Conservation (phyloP, 2,329 filamentous ascomycete species). For the Botrytis aclada region DNA sequence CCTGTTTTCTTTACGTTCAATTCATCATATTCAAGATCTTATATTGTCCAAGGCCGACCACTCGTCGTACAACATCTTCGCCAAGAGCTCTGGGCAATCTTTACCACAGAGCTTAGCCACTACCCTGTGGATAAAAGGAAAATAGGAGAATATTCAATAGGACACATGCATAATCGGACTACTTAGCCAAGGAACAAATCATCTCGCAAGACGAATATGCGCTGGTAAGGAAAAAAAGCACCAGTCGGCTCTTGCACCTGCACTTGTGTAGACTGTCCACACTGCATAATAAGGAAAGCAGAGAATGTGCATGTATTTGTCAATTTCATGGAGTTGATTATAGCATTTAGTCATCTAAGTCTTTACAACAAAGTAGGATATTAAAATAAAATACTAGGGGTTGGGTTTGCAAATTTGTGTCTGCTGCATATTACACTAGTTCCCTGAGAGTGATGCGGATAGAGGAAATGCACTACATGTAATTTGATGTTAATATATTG, state of each 20-base stretch:
- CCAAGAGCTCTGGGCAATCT: slow-evolving; percentile 4
- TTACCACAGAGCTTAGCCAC: not conserved
- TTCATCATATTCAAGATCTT: not conserved
- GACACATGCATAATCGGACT: not conserved
- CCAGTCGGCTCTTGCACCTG: not conserved
- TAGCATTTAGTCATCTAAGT: not conserved
- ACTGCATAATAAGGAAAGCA: not conserved
- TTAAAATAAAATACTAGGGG: too few species aligned
- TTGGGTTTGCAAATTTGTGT: not conserved
- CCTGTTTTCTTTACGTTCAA: not conserved
- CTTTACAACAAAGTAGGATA: not conserved
- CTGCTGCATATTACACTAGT: not conserved
- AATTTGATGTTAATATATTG: not conserved
- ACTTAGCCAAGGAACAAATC: not conserved
- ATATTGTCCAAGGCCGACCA: not conserved
- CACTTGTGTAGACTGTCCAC: not conserved
- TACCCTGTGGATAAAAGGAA: not conserved
- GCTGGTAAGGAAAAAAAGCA: not conserved
- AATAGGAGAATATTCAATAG: not conserved
- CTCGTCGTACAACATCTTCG: not conserved
- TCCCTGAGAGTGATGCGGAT: not conserved
- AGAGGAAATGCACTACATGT: not conserved
- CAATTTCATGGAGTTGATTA: not conserved
- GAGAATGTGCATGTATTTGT: not conserved
- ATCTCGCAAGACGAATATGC: not conserved